These are phyloP conservation scores for Xylaria multiplex DNA, from an alignment of 2,329 filamentous ascomycete species.

Conservation along the genomic window DNA sequence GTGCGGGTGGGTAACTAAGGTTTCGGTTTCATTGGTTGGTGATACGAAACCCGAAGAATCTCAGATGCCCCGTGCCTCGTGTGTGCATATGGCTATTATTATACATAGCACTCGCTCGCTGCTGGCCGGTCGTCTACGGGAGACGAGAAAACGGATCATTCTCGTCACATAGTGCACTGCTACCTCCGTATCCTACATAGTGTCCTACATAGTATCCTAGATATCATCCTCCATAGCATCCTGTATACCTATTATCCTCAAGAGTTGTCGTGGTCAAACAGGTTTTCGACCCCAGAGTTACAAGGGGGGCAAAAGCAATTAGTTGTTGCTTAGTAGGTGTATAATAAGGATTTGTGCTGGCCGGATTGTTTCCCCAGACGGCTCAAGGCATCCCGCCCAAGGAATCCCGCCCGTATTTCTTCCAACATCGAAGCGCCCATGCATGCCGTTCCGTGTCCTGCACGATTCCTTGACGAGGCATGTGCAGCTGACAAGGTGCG, in stretches of 20 bases:
- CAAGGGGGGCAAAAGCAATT: constrained; percentile 13
- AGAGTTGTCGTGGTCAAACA: constrained; percentile 8
- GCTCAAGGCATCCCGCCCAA: constrained; percentile 4
- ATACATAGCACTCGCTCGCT: not conserved
- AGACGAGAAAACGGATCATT: too few species aligned
- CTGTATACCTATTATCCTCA: too few species aligned
- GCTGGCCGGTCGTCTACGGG: too few species aligned
- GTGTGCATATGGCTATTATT: constrained; percentile 10
- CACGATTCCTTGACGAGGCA: constrained; percentile 31
- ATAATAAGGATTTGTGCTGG: constrained; percentile 9
- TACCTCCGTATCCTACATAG: too few species aligned
- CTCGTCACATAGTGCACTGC: too few species aligned
- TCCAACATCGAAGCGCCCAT: constrained; percentile 26
- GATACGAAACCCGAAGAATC: constrained; percentile 21
- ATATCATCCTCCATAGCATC: too few species aligned
- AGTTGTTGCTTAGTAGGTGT: not conserved
- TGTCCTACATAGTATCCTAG: too few species aligned
- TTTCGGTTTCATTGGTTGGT: constrained; percentile 16
- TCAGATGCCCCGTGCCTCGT: constrained; percentile 16
- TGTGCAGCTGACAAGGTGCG: constrained; percentile 29
- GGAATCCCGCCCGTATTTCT: constrained; percentile 1
- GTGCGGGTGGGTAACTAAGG: constrained; percentile 1
- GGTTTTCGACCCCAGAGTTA: constrained; percentile 13
- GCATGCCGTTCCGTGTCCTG: constrained; percentile 30
- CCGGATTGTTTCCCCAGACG: constrained; percentile 33